Conservation (phyloP, 1,284 basidiomycete species). For the Fistulina hepatica region DNA sequence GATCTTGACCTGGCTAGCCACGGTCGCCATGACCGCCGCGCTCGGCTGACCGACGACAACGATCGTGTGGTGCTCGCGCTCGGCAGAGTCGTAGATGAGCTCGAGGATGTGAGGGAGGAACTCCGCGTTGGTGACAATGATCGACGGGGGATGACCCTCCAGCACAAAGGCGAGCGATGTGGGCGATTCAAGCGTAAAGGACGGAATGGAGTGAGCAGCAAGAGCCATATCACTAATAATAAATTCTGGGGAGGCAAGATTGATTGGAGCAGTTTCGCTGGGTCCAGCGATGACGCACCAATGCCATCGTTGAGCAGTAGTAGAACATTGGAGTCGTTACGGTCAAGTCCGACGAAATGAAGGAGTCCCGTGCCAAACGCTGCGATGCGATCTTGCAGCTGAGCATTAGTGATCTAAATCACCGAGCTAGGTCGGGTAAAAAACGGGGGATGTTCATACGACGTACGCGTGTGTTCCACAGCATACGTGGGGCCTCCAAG, state of each 20-base stretch:
- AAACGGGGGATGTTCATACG: conserved; percentile 2
- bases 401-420: conserved; percentile 54
- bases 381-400: conserved; percentile 53
- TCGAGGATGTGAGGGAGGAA: conserved; percentile 57
- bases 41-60: conserved; percentile 55
- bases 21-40: conserved; percentile 29
- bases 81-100: conserved; percentile 47
- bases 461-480: conserved; percentile 66
- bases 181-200: conserved; percentile 53
- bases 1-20: conserved; percentile 40
- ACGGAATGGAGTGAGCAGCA: conserved; percentile 56
- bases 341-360: conserved; percentile 42
- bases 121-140: conserved; percentile 54
- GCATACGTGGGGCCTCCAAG: conserved; percentile 51
- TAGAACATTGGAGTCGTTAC: conserved; percentile 56
- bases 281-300: conserved; percentile 31
- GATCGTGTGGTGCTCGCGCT: conserved; percentile 41
- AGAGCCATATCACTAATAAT: conserved; percentile 66
- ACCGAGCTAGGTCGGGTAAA: neutral
- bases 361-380: conserved; percentile 60
- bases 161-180: conserved; percentile 49
- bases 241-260: conserved; percentile 42
- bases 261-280: neutral
- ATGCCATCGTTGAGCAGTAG: conserved; percentile 65
- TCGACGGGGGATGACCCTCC: conserved; percentile 51